Evolutionary conservation across 345 rosid genomes (phyloP).

Genomic region (Lepidium aucheri): DNA sequence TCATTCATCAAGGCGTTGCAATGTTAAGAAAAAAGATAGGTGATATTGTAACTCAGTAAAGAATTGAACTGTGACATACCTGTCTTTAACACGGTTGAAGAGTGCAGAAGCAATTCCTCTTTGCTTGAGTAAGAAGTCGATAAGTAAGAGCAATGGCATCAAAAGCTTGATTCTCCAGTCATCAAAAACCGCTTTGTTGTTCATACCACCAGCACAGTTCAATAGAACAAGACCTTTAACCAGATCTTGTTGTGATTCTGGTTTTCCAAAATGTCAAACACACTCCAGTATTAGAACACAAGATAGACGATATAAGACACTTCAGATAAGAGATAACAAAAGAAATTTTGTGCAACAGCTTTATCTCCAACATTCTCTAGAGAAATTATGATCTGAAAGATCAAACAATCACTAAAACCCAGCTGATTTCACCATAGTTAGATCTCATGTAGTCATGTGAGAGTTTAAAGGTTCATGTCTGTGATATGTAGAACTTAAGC

Average conservation of each 20-base stretch:
- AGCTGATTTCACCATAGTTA: background rate
- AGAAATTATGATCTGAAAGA: background rate
- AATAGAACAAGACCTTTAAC: conserved; percentile 72
- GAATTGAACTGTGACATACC: conserved; percentile 29
- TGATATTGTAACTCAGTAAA: background rate
- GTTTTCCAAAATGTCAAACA: background rate
- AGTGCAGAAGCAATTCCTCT: conserved; percentile 53
- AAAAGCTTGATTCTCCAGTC: conserved; percentile 94
- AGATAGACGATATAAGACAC: background rate
- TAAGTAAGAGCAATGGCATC: conserved; percentile 60
- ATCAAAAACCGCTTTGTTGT: conserved; percentile 85
- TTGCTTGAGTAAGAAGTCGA: conserved; percentile 73
- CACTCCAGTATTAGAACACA: background rate
- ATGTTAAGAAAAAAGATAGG: background rate
- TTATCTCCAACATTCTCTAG: background rate
- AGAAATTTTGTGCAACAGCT: background rate
- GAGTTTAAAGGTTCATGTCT: background rate
- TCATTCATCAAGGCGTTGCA: background rate
- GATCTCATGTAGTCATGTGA: background rate
- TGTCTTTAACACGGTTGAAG: conserved; percentile 66
- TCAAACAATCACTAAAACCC: background rate
- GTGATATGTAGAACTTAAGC: background rate
- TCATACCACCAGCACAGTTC: conserved; percentile 97
- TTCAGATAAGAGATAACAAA: background rate
- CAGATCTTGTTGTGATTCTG: conserved; percentile 41